A percentile compares a stretch with the other conserved stretches of the same genome.
Conservation (phyloP, 2,329 filamentous ascomycete genomes). For the Pseudogymnoascus sp. region DNA sequence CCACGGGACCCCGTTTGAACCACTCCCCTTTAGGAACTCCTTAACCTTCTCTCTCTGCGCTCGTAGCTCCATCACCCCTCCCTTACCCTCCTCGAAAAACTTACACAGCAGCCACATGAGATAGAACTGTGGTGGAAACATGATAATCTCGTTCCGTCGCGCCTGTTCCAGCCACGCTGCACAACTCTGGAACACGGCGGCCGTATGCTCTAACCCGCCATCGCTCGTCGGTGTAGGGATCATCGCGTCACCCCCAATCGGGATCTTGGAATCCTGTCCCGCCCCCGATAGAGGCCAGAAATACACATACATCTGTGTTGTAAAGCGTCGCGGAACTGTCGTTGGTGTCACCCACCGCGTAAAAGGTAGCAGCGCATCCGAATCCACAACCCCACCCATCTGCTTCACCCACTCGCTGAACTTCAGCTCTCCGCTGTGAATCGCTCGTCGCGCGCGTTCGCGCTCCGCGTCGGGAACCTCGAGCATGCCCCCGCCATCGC, state of each 20-base stretch:
- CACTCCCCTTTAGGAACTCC: slow-evolving; percentile 41
- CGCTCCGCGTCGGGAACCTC: slow-evolving; percentile 51
- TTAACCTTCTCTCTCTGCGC: slow-evolving; percentile 45
- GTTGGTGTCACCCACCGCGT: slow-evolving; percentile 86
- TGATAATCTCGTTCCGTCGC: slow-evolving; percentile 57
- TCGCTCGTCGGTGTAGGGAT: slow-evolving; percentile 54
- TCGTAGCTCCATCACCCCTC: slow-evolving; percentile 30
- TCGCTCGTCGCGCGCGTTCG: slow-evolving; percentile 56
- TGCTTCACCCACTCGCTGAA: slow-evolving; percentile 58
- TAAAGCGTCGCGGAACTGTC: slow-evolving; percentile 67
- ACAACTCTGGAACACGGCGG: slow-evolving; percentile 68
- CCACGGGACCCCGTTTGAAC: slow-evolving; percentile 39
- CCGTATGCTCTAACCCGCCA: slow-evolving; percentile 57
- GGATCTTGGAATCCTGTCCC: slow-evolving; percentile 7
- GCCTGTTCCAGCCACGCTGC: slow-evolving; percentile 61
- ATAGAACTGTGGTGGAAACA: slow-evolving; percentile 87
- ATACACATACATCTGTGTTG: slow-evolving; percentile 96
- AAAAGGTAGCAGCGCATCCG: slow-evolving; percentile 66
- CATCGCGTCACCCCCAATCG: slow-evolving; percentile 21
- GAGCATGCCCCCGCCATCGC: slow-evolving; percentile 46
- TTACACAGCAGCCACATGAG: slow-evolving; percentile 45
- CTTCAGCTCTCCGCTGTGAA: slow-evolving; percentile 57
- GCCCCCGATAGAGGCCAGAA: slow-evolving; percentile 56
- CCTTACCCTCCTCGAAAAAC: slow-evolving; percentile 19
- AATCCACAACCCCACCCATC: slow-evolving; percentile 54